Conservation (phyloP, 1,139 yeast species). For the Pichia sp. region DNA sequence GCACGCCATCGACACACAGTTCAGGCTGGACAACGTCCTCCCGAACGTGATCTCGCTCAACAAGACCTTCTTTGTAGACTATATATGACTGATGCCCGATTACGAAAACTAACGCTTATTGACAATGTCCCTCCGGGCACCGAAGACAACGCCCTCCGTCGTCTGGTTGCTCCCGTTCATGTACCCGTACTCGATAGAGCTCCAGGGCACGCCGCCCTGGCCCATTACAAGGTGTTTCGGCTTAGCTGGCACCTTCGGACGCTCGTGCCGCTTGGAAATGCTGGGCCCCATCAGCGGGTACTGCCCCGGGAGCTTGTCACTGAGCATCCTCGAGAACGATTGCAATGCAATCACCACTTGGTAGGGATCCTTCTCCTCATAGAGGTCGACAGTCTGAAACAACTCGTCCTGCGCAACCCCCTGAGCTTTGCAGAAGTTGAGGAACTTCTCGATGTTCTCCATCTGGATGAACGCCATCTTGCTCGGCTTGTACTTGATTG, state of each 20-base stretch:
- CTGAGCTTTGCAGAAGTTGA: conserved; percentile 52
- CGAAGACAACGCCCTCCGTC: conserved; percentile 49
- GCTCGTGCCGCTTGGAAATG: conserved; percentile 37
- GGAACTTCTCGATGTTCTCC: conserved; percentile 79
- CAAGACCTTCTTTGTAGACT: conserved; percentile 10
- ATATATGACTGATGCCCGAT: conserved; percentile 10
- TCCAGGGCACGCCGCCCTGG: conserved; percentile 41
- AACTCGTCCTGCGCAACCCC: conserved; percentile 83
- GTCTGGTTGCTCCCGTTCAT: conserved; percentile 53
- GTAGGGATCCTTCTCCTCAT: conserved; percentile 69
- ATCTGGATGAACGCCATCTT: conserved; percentile 75
- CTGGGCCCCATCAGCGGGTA: conserved; percentile 34
- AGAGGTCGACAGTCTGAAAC: conserved; percentile 78
- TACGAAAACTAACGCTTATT: conserved; percentile 10
- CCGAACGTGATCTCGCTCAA: conserved; percentile 24
- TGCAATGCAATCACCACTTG: conserved; percentile 72
- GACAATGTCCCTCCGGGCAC: conserved; percentile 43
- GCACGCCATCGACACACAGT: conserved; percentile 20
- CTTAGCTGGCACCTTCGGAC: conserved; percentile 40
- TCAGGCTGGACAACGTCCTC: conserved; percentile 28
- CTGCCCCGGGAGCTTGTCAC: conserved; percentile 33
- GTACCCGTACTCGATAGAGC: conserved; percentile 55
- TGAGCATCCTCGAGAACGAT: conserved; percentile 64
- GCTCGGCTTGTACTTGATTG: conserved; percentile 58
- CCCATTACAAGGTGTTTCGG: conserved; percentile 33